Conservation (phyloP, 768 basidiomycete species). For the Boletus rufocinnamomeus region DNA sequence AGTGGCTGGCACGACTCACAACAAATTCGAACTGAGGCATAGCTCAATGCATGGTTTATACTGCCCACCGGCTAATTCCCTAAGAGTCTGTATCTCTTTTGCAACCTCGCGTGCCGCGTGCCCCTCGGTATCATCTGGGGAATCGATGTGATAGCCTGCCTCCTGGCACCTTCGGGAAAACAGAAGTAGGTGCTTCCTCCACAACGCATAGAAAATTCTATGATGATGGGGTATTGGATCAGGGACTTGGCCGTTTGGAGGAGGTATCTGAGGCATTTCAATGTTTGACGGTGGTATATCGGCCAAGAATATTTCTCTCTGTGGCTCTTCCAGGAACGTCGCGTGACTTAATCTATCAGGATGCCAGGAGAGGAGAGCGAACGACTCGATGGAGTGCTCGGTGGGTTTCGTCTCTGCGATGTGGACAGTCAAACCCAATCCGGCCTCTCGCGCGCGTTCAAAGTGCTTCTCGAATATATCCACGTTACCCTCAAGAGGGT, state of each 20-base stretch:
- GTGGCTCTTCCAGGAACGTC: conserved; percentile 70
- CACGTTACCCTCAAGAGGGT: conserved; percentile 65
- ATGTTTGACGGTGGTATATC: conserved; percentile 24
- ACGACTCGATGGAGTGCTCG: conserved; percentile 59
- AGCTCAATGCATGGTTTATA: conserved; percentile 72
- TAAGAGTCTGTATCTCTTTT: conserved; percentile 24
- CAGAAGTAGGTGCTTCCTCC: conserved; percentile 25
- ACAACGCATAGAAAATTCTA: conserved; percentile 23
- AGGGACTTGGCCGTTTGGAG: conserved; percentile 20
- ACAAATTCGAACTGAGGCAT: conserved; percentile 76
- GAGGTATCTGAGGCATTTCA: conserved; percentile 22
- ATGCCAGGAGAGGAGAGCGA: conserved; percentile 56
- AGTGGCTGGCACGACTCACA: conserved; percentile 46
- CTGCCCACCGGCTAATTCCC: conserved; percentile 14
- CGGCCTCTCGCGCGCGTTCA: conserved; percentile 53
- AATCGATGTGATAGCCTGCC: conserved; percentile 9
- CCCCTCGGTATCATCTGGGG: conserved; percentile 16
- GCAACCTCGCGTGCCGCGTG: conserved; percentile 24
- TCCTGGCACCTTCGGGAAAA: conserved; percentile 25
- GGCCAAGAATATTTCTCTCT: conserved; percentile 49
- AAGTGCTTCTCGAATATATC: conserved; percentile 52
- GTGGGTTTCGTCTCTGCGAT: conserved; percentile 76
- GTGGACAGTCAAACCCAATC: conserved; percentile 75
- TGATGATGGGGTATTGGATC: conserved; percentile 28
- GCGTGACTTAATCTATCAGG: conserved; percentile 80